phyloP scores from a whole-genome alignment of 2,329 filamentous ascomycete genomes.

The Calonectria henricotiae region DNA sequence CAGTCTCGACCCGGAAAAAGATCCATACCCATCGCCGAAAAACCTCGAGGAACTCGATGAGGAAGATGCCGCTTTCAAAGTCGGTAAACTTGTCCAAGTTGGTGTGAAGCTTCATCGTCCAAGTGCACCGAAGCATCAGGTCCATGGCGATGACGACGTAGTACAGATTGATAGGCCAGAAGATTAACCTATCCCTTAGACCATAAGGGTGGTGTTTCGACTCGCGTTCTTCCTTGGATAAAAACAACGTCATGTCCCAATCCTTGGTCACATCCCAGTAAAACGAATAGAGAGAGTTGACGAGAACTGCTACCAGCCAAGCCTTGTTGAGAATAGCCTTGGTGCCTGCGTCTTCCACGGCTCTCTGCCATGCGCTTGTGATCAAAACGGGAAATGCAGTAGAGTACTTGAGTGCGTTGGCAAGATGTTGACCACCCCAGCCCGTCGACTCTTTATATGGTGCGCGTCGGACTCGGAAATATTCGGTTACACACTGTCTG shows the following conservation, averaged over 20 bases:
- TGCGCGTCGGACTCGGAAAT: conserved; percentile 77
- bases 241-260: conserved; percentile 93
- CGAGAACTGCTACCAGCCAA: conserved; percentile 81
- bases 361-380: conserved; percentile 82
- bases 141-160: conserved; percentile 87
- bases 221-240: conserved; percentile 70
- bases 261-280: conserved; percentile 98
- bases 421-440: conserved; percentile 89
- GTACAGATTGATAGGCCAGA: conserved; percentile 83
- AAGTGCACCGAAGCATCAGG: conserved; percentile 87
- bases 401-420: conserved; percentile 96
- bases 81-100: conserved; percentile 89
- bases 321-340: conserved; percentile 66
- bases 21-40: conserved; percentile 96
- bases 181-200: conserved; percentile 81
- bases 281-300: conserved; percentile 96
- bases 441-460: conserved; percentile 72
- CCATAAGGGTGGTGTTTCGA: conserved; percentile 82
- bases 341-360: conserved; percentile 63
- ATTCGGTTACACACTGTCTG: conserved; percentile 93
- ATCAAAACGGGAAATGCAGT: conserved; percentile 94
- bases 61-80: conserved; percentile 89
- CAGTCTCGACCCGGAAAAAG: conserved; percentile 94
- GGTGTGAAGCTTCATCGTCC: conserved; percentile 89
- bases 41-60: conserved; percentile 90